Evolutionary conservation across 2,329 filamentous ascomycete genomes (phyloP), one percentile per base, ranked within the genome.

Genomic region (Paecilomyces dactylethromorphus): DNA sequence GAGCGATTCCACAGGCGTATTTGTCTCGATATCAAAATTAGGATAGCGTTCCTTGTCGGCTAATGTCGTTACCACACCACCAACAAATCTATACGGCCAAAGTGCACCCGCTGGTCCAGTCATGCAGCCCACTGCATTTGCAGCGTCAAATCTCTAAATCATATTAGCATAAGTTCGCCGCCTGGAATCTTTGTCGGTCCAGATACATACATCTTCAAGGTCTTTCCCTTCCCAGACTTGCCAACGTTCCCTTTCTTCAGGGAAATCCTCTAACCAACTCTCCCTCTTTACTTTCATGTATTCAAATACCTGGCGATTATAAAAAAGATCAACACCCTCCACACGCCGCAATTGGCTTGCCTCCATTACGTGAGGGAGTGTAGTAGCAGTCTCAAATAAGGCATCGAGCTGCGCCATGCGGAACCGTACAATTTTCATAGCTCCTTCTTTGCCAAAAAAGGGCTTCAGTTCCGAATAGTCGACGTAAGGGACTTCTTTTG

Each of bases 391-490:
- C 13, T 62, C 56, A 55, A 62, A 31, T 56, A 62, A 49, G 1
- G 59, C 60, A 58, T 62, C 55, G 18, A 62, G 31, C 56, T 62
- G 59, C 26, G 56, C 56, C 26, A 60, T n/a, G 10, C 59, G 60
- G 18, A 78, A 78, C n/a, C 61, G 65, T 1, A 71, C 71, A 57
- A 78, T 67, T 53, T 74, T 71, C 31, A 68, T 65, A 0, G 71
- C 77, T 13, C 67, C 70, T 53, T 74, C 64, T 0, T 62, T 56
- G 0, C 73, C 69, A 49, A 62, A 63, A 15, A 63, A 56, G 13
- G 63, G 60, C 10, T 86, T 87, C 68, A 96, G 82, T 68, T 96
- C 91, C 0, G 91, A 91, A 67, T 88, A 86, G 71, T 96, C 91
- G 33, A 92, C 73, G 69, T 92, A 94, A 0, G 85, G 81, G 24